Evolutionary conservation across 192 early-diverging fungal genomes (phyloP).

Genomic region (Phycomyces nitens): DNA sequence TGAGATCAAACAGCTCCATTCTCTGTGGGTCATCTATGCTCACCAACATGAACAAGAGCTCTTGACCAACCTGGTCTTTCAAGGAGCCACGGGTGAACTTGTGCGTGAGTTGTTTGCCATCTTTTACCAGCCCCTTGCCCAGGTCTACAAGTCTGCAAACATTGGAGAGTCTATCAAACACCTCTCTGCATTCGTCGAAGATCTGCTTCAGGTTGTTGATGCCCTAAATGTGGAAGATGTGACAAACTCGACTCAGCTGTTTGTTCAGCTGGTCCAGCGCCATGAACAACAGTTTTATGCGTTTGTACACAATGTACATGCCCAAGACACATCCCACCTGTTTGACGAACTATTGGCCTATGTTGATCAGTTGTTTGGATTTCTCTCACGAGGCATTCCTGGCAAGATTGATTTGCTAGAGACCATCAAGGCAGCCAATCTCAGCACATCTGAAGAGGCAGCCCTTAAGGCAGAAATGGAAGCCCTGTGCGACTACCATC

Average conservation of each 20-base stretch:
- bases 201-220: slow-evolving; percentile 52
- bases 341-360: slow-evolving; percentile 47
- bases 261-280: slow-evolving; percentile 43
- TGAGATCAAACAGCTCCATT: slow-evolving; percentile 36
- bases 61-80: slow-evolving; percentile 47
- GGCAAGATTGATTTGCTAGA: slow-evolving; percentile 27
- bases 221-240: slow-evolving; percentile 31
- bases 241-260: slow-evolving; percentile 33
- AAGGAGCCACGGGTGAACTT: slow-evolving; percentile 49
- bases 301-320: slow-evolving; percentile 54
- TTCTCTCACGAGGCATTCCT: slow-evolving; percentile 39
- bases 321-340: slow-evolving; percentile 40
- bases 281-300: slow-evolving; percentile 52
- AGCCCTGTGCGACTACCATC: slow-evolving; percentile 21
- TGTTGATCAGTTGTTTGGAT: slow-evolving; percentile 39
- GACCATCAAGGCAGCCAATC: slow-evolving; percentile 21
- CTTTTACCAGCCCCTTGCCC: slow-evolving; percentile 55
- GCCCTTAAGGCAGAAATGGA: slow-evolving; percentile 33
- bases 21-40: slow-evolving; percentile 44
- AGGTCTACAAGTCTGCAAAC: slow-evolving; percentile 56
- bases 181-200: slow-evolving; percentile 46
- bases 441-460: slow-evolving; percentile 22
- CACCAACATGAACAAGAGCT: slow-evolving; percentile 48
- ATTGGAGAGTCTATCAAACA: slow-evolving; percentile 50
- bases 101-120: slow-evolving; percentile 53